Evolutionary conservation across 2,329 filamentous ascomycete species (phyloP), one percentile per base, ranked within the genome.

Genomic region (Cladorrhinum sp.): DNA sequence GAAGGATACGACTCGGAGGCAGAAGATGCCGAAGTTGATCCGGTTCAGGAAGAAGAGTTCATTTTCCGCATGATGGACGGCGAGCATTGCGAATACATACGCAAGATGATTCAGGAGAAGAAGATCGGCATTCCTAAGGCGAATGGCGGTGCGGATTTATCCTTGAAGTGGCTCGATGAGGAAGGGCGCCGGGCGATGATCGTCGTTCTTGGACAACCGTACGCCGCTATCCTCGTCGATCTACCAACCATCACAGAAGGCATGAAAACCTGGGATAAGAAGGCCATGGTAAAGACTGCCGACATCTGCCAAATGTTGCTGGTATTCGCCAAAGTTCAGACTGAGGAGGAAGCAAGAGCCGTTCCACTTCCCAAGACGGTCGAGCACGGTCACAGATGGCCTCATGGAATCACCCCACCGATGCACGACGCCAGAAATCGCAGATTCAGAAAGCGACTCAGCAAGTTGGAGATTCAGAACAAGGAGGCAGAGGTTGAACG

Each of bases 1-100:
- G 92, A 96, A 59, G 95, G 94, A 7, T 99, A 98, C 75, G 95
- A 99, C 73, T 97, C 93, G 2, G 95, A 98, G 74, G 92, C 93
- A 12, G 95, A 92, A 59, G 95, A 98, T 71, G 86, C 88, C 14
- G 95, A 99, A 74, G 76, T 80, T 9, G 95, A 99, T 70, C 95
- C 95, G 0, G 83, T 89, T 1, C 91, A 96, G 63, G 94, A 98
- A 74, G 90, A 94, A 70, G 89, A 96, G 65, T 91, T 98, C 66
- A 82, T 99, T 8, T 75, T 99, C 63, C 90, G 95, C 62, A 96
- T 97, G 90, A 74, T 87, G 58, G 91, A 92, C 0, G 93, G 92
- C 0, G 86, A 90, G 28, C 90, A 97, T 74, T 91, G 90, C 72
- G 91, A 97, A 23, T 92, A 94, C 69, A 77, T 99, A 24, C 84